Conservation (phyloP, 331 rosid genomes). For the Arachis monticola region DNA sequence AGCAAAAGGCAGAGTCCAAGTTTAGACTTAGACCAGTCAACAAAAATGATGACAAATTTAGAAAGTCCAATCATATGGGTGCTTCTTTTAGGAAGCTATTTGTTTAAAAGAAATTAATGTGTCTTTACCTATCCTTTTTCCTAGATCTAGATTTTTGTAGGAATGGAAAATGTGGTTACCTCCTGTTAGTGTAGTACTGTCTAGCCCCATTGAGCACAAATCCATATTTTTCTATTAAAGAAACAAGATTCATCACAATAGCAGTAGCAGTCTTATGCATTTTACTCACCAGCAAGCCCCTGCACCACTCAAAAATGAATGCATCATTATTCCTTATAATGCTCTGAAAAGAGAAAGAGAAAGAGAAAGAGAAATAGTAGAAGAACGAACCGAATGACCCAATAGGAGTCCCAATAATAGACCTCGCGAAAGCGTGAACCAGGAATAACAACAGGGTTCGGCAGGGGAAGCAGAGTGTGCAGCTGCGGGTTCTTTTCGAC, state of each 20-base stretch:
- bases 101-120: neutral
- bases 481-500: constrained; percentile 50
- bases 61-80: neutral
- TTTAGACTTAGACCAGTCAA: constrained; percentile 12
- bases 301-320: constrained; percentile 39
- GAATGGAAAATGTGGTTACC: constrained; percentile 47
- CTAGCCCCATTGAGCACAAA: constrained; percentile 89
- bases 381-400: constrained; percentile 66
- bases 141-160: too few species aligned
- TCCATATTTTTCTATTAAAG: constrained; percentile 71
- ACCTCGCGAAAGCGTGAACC: constrained; percentile 85
- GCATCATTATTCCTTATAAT: neutral
- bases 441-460: constrained; percentile 55
- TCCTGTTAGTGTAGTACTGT: constrained; percentile 83
- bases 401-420: constrained; percentile 93
- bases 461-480: constrained; percentile 78
- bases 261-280: constrained; percentile 80
- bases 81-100: neutral
- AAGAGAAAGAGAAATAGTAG: neutral
- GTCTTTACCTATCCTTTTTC: neutral
- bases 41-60: neutral
- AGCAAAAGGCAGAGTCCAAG: neutral
- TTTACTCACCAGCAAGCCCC: constrained; percentile 87
- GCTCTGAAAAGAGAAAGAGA: neutral
- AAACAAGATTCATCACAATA: constrained; percentile 72